Conservation (phyloP, 1,139 yeast genomes). For the Saccharomycopsis crataegensis region DNA sequence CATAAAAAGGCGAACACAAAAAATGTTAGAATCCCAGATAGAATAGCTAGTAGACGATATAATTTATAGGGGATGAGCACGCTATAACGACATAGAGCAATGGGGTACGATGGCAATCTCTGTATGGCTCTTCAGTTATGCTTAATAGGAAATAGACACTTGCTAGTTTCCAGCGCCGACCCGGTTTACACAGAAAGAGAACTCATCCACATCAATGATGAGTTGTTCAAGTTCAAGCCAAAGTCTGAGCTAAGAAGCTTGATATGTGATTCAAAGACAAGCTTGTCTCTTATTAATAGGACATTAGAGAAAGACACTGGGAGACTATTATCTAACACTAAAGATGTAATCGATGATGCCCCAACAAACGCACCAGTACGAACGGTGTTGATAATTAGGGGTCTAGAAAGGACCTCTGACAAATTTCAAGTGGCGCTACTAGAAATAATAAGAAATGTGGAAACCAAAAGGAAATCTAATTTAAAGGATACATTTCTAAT, state of each 20-base stretch:
- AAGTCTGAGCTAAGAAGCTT: conserved; percentile 6
- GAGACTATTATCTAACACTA: not conserved
- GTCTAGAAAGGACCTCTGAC: conserved; percentile 24
- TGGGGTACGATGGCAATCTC: conserved; percentile 18
- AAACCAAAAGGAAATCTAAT: not conserved
- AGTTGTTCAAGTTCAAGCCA: conserved; percentile 13
- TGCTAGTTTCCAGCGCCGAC: conserved; percentile 24
- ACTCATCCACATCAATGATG: conserved; percentile 20
- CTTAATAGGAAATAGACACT: conserved; percentile 24
- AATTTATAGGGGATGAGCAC: not conserved
- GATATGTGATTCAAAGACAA: conserved; percentile 1
- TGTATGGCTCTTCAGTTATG: conserved; percentile 23
- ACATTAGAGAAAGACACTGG: conserved; percentile 6
- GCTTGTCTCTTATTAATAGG: not conserved
- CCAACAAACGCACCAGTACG: not conserved
- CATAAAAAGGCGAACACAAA: no score
- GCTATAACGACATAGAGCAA: not conserved
- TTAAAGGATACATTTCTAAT: conserved; percentile 20
- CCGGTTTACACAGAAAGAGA: conserved; percentile 20
- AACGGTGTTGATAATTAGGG: conserved; percentile 21
- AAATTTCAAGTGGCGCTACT: conserved; percentile 25
- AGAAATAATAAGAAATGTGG: conserved; percentile 20
- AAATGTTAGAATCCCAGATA: no score
- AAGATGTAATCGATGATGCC: no score
- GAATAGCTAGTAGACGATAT: no score